A percentile compares a stretch with the other conserved stretches of the same genome.
Evolutionary conservation across 2,329 filamentous ascomycete species (phyloP).

Genomic region (Colletotrichum acutatum): DNA sequence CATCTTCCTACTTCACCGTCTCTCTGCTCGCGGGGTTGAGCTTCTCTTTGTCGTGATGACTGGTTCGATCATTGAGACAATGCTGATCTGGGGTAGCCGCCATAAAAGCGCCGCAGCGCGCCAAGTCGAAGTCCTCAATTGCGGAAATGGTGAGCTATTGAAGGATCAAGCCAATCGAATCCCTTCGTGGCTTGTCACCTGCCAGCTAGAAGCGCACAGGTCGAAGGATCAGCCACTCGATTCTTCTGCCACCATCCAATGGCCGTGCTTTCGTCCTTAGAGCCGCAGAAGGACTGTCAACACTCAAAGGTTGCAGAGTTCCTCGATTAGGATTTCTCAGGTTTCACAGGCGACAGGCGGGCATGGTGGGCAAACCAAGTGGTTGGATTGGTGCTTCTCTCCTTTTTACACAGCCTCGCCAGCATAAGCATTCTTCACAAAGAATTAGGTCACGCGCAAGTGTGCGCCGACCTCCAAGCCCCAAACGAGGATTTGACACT

Average conservation of each 20-base stretch:
- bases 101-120: slow-evolving; percentile 4
- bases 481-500: neutral
- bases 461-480: neutral
- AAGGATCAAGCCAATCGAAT: slow-evolving; percentile 15
- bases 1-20: neutral
- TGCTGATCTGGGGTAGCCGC: slow-evolving; percentile 19
- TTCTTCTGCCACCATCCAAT: neutral
- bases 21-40: slow-evolving; percentile 7
- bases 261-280: slow-evolving; percentile 2
- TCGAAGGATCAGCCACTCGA: slow-evolving; percentile 30
- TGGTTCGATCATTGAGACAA: slow-evolving; percentile 15
- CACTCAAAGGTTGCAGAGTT: neutral
- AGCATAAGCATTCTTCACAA: neutral
- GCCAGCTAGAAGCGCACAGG: slow-evolving; percentile 3
- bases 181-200: slow-evolving; percentile 18
- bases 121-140: neutral
- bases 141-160: slow-evolving; percentile 1
- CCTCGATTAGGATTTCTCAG: neutral
- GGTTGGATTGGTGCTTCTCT: neutral
- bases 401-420: neutral
- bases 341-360: neutral
- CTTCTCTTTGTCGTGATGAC: neutral
- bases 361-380: neutral
- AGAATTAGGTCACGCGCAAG: neutral
- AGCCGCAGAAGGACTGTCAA: neutral